Base-by-base conservation (phyloP, 1,139 yeast genomes). In the Nadsonia starkeyi-henricii region DNA sequence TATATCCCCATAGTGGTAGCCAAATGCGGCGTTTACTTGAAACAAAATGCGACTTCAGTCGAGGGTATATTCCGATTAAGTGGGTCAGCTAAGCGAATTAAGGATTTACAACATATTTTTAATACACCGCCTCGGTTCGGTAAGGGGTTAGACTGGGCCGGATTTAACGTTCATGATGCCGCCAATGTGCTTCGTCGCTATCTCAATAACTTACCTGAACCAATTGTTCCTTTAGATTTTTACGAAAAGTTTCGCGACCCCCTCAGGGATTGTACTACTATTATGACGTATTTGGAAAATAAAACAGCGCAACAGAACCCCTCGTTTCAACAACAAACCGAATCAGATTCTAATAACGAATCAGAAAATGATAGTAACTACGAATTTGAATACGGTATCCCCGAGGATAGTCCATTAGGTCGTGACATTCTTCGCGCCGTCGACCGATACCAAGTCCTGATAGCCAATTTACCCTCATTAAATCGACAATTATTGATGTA, bases 121-220 rank as follows among this genome's bases (percentile, higher is more conserved):
- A 85, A 89, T 52, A 69, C 83, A 2, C 88, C 96, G 1, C 97
- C 97, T 0, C 79, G 78, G 52, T 93, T 81, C 62, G 99, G 98
- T 21, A 78, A 86, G 52, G 84, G 82, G 56, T 73, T 89, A 45
- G 77, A 74, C 54, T 91, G 98, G 98, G 86, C 84, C 49, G 93
- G 94, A 0, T 91, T 79, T 65, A 86, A 88, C 2, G 97, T 91
- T n/a, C 98, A 93, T 66, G 98, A 93, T 64, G 96, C 96, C 1
- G 96, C 97, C 2, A 85, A 94, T 28, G 73, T 91, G 37, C 74
- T 91, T 51, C 73, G 97, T 60, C 72, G 98, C 52, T 91, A 77
- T 62, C 73, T 93, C 54, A 86, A 89, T 62, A 82, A 89, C 44
- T 73, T 91, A 50, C 95, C 96, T 0, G 97, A 91, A 59, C 97